Conservation (phyloP, 441 rosid genomes). For the Codiaeum variegatum region DNA sequence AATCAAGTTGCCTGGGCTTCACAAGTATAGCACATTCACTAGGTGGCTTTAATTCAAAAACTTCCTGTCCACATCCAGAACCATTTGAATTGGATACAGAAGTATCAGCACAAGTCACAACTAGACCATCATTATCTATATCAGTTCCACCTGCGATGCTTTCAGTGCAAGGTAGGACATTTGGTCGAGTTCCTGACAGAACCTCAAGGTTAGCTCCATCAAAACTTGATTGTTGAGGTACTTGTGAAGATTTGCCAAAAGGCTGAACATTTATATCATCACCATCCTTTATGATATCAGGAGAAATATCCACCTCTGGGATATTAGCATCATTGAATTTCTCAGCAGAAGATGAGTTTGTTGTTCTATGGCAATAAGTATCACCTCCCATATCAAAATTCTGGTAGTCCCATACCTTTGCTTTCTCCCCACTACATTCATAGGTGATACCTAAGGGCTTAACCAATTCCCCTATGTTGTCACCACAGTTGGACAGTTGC, state of each 20-base stretch:
- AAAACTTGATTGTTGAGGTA: slow-evolving; percentile 21
- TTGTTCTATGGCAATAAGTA: slow-evolving; percentile 17
- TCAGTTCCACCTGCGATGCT: slow-evolving; percentile 17
- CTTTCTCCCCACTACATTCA: slow-evolving; percentile 15
- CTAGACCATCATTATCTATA: slow-evolving; percentile 2
- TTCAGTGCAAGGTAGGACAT: slow-evolving; percentile 22
- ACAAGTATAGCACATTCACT: slow-evolving; percentile 29
- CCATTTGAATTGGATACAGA: slow-evolving; percentile 28
- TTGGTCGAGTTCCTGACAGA: slow-evolving; percentile 18
- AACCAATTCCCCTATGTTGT: slow-evolving; percentile 10
- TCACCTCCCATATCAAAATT: slow-evolving; percentile 7
- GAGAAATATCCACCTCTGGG: slow-evolving; percentile 10
- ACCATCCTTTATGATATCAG: slow-evolving; percentile 11
- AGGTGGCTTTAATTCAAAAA: slow-evolving; percentile 25
- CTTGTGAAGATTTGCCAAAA: slow-evolving; percentile 16
- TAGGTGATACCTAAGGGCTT: slow-evolving; percentile 4
- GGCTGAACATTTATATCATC: slow-evolving; percentile 12
- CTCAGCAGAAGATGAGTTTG: slow-evolving; percentile 14
- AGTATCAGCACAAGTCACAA: slow-evolving; percentile 24
- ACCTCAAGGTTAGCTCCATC: slow-evolving; percentile 23
- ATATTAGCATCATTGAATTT: slow-evolving; percentile 5
- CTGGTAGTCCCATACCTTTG: slow-evolving; percentile 3
- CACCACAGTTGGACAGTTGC: slow-evolving; percentile 9
- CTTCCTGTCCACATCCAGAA: slow-evolving; percentile 24
- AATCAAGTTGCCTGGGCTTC: slow-evolving; percentile 45